These are phyloP conservation scores for Viridothelium virens DNA, from an alignment of 495 filamentous ascomycete species.

Conservation along the genomic window DNA sequence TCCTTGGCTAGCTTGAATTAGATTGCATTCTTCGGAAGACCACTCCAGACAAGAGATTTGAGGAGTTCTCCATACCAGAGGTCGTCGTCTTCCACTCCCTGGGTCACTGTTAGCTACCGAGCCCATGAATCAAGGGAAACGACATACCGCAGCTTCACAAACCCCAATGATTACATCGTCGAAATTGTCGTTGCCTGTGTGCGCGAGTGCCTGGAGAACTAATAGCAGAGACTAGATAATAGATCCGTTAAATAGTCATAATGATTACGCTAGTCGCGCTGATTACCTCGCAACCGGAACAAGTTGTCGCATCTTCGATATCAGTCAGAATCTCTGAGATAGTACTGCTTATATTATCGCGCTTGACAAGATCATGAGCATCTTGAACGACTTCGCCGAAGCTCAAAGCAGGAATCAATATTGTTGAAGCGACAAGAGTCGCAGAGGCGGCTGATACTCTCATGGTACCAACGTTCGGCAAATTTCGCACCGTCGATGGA, in stretches of 20 bases:
- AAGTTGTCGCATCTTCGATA: not conserved
- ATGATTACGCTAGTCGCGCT: too few relatives aligned
- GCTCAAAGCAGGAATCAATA: too few relatives aligned
- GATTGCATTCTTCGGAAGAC: not conserved
- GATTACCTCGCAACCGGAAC: not conserved
- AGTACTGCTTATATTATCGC: not conserved
- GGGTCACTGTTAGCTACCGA: not conserved
- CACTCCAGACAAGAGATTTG: not conserved
- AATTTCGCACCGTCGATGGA: too few relatives aligned
- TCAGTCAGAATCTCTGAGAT: not conserved
- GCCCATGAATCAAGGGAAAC: not conserved
- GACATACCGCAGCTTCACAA: not conserved
- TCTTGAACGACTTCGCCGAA: too few relatives aligned
- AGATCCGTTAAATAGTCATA: not conserved
- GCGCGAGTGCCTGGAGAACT: not conserved
- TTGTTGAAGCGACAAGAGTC: too few relatives aligned
- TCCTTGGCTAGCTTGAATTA: not conserved
- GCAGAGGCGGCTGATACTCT: too few relatives aligned
- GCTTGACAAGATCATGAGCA: too few relatives aligned
- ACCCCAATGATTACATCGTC: not conserved
- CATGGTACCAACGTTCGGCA: too few relatives aligned
- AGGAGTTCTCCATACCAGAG: not conserved
- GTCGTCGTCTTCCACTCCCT: conserved; percentile 1
- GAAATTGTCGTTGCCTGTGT: conserved; percentile 1
- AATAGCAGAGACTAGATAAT: not conserved